phyloP scores from a whole-genome alignment of 208 protist species.

The Jaenimonas drosophilae region DNA sequence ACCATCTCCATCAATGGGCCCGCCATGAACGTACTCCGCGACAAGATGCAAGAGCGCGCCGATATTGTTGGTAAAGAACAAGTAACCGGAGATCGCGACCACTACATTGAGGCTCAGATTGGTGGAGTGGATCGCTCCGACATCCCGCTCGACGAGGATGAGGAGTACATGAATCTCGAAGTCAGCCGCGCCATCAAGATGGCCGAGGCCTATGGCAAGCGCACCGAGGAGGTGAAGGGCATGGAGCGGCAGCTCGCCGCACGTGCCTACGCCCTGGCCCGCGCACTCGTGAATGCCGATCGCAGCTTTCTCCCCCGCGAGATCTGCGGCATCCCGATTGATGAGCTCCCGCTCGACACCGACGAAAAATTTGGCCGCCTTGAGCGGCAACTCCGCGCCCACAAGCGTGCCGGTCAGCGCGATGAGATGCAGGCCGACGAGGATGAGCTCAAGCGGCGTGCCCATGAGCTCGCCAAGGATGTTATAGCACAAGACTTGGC shows the following conservation, averaged over 20 bases:
- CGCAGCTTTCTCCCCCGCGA: slow-evolving; percentile 35
- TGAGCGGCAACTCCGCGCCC: slow-evolving; percentile 34
- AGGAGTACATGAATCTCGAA: slow-evolving; percentile 30
- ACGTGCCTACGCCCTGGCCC: slow-evolving; percentile 34
- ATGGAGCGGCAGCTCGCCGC: slow-evolving; percentile 49
- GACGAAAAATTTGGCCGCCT: slow-evolving; percentile 52
- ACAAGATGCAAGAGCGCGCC: slow-evolving; percentile 25
- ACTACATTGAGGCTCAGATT: slow-evolving; percentile 39
- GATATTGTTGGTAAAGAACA: slow-evolving; percentile 32
- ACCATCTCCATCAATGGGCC: slow-evolving; percentile 8
- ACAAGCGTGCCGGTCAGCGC: slow-evolving; percentile 25
- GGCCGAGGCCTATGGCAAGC: slow-evolving; percentile 17
- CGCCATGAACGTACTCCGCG: slow-evolving; percentile 6
- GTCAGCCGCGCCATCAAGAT: slow-evolving; percentile 49
- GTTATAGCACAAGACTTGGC: slow-evolving; percentile 45
- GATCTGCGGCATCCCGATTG: slow-evolving; percentile 48
- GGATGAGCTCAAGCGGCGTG: slow-evolving; percentile 30
- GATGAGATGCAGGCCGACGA: slow-evolving; percentile 32
- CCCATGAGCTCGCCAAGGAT: slow-evolving; percentile 48
- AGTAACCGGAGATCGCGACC: slow-evolving; percentile 30
- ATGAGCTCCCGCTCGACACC: slow-evolving; percentile 48
- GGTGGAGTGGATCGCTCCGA: slow-evolving; percentile 47
- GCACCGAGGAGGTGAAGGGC: slow-evolving; percentile 10
- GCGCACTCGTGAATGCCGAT: slow-evolving; percentile 18
- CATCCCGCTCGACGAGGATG: slow-evolving; percentile 47